Conservation (phyloP, 192 early-diverging fungal genomes). For the Thamnidium elegans region DNA sequence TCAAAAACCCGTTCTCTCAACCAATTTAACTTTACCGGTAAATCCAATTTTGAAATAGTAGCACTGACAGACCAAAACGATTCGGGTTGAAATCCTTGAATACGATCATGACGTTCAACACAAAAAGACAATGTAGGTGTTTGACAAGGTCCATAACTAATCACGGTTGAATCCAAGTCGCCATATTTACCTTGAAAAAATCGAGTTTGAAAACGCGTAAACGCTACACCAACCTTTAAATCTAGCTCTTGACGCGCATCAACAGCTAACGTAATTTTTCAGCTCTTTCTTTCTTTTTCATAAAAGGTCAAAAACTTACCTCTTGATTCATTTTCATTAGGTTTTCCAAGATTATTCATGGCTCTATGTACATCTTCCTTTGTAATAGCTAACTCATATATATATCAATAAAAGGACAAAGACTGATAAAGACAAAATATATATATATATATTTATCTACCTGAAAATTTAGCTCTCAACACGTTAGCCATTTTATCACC, state of each 20-base stretch:
- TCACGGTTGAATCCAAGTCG: slow-evolving; percentile 45
- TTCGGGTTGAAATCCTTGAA: slow-evolving; percentile 49
- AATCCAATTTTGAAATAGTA: slow-evolving; percentile 21
- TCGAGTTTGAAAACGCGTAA: slow-evolving; percentile 46
- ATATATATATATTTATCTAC: no score
- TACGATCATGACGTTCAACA: slow-evolving; percentile 54
- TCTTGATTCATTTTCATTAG: slow-evolving; percentile 51
- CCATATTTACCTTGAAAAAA: slow-evolving; percentile 60
- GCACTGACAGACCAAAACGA: slow-evolving; percentile 42
- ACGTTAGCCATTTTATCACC: slow-evolving; percentile 32
- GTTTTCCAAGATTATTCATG: slow-evolving; percentile 46
- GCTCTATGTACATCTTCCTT: slow-evolving; percentile 39
- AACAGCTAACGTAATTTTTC: slow-evolving; percentile 32
- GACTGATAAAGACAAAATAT: no score
- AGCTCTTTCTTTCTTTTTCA: background rate
- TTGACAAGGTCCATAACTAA: slow-evolving; percentile 52
- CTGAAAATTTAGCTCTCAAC: slow-evolving; percentile 36
- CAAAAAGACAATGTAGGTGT: slow-evolving; percentile 53
- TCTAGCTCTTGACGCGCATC: slow-evolving; percentile 54
- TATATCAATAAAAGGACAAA: background rate
- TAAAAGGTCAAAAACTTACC: slow-evolving; percentile 17
- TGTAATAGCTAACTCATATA: slow-evolving; percentile 29
- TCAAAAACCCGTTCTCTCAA: slow-evolving; percentile 37
- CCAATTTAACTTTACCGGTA: slow-evolving; percentile 26
- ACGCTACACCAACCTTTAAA: slow-evolving; percentile 47